Evolutionary conservation across 2,329 filamentous ascomycete species (phyloP), one percentile per base, ranked within the genome.

Genomic region (Sclerotinia sclerotiorum): DNA sequence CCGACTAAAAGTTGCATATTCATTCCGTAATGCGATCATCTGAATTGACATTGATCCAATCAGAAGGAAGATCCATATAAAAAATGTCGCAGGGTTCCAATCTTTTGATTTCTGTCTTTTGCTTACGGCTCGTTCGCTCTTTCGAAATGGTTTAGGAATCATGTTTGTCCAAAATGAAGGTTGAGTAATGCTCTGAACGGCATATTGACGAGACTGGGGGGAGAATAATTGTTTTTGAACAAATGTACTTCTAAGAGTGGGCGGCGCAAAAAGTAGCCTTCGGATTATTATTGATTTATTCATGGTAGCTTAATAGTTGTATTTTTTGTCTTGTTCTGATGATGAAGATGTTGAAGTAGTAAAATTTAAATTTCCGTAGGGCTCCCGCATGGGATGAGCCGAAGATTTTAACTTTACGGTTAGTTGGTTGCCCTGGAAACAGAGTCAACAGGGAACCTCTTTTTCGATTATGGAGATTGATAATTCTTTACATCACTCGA

Each of bases 31-130:
- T 48, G 88, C 84, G 76, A 99, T 90, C 84, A 95, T 91, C 75
- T 97, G 92, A 74, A 99, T 97, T 19, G 94, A 92, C 84, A 97
- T 97, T 70, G 93, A 97, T 5, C 96, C 96, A 72, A 98, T 94
- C 71, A 98, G 84, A 52, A 93, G 82, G 76, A 93, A 93, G 71
- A 94, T 92, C 74, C 89, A 82, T 73, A 94, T 92, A 78, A 89
- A 95, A 76, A 93, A 94, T 0, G 89, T 93, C 27, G 90, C 90
- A 3, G 92, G 91, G 74, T 94, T 94, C 88, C 90, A 92, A 73
- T 88, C 86, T 76, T 86, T 89, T 21, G 84, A 81, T 72, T 84
- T 85, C 32, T 78, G 75, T 46, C 81, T 79, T 74, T 80, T 80
- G 54, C 74, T 72, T 51, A 68, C 56, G 71, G 74, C 21, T 73